Percentiles rank a stretch among this genome's conserved stretches.
Evolutionary conservation across 2,329 filamentous ascomycete genomes (phyloP).

Genomic region (Penicillium sp.): DNA sequence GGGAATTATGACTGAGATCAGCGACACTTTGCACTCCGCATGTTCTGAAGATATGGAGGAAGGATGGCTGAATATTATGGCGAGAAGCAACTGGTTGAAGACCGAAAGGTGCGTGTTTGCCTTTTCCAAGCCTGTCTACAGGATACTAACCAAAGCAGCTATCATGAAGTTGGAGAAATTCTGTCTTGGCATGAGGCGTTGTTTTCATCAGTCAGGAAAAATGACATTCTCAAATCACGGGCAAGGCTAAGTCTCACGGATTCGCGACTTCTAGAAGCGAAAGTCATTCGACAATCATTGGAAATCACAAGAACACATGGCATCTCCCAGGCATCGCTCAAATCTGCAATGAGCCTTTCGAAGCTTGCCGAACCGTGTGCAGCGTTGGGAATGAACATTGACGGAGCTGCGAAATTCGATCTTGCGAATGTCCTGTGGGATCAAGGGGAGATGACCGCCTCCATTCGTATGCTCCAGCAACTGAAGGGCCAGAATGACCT

Average conservation of each 20-base stretch:
- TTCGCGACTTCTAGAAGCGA: conserved; percentile 69
- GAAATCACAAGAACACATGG: conserved; percentile 74
- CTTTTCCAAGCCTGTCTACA: neutral
- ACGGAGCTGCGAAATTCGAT: conserved; percentile 75
- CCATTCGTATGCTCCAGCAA: conserved; percentile 81
- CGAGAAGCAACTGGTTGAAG: conserved; percentile 74
- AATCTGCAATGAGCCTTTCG: conserved; percentile 77
- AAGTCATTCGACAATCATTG: conserved; percentile 72
- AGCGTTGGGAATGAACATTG: conserved; percentile 69
- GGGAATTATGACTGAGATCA: conserved; percentile 77
- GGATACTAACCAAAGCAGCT: conserved; percentile 33
- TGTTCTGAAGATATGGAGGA: conserved; percentile 60
- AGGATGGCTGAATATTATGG: conserved; percentile 62
- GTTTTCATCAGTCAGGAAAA: conserved; percentile 73
- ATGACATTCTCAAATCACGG: conserved; percentile 59
- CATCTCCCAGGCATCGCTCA: conserved; percentile 80
- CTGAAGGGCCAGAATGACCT: conserved; percentile 62
- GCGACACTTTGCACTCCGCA: conserved; percentile 67
- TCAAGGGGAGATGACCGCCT: conserved; percentile 82
- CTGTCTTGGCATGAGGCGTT: conserved; percentile 79
- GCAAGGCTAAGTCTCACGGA: conserved; percentile 61
- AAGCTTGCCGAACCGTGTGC: conserved; percentile 69
- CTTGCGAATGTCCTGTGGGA: conserved; percentile 90
- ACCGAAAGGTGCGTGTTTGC: conserved; percentile 63
- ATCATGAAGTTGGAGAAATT: conserved; percentile 69